Base-by-base conservation (phyloP, 495 filamentous ascomycete genomes). In the Clohesyomyces aquaticus region DNA sequence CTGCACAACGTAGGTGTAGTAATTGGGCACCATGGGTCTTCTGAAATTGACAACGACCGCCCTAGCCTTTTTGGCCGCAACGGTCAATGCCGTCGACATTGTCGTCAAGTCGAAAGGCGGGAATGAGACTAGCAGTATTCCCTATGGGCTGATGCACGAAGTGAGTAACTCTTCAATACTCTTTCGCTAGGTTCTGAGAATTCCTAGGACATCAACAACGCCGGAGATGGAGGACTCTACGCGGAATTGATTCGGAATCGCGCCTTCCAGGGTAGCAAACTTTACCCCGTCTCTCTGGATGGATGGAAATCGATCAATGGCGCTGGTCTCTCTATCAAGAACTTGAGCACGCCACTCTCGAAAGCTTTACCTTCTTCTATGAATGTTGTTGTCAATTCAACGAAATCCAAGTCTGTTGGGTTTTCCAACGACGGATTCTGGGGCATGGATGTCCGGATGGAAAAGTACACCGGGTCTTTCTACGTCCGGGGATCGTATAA, bases 151-250 rank as follows among this genome's bases (percentile, higher is more conserved):
- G 6, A 67, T 70, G 64, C 59, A 63, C 45, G 67, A 70, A 25
- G 63, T 66, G 1, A 1, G 19, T 32, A 32, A 1, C 16, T 11
- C 12, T 21, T 46, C 38, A 2, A 18, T 28, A 21, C 2, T 2
- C 16, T 22, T 8, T n/a, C 8, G 25, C 11, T 54, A 2, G 22
- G 25, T 29, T 21, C 49, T 50, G n/a, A 57, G n/a, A 22, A 19
- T 16, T 29, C 4, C 2, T 26, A 66, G 59, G 67, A 70, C 45
- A 70, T 70, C 57, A 66, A 65, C 45, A 55, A 72, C 32, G 60
- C 68, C 9, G 68, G 71, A 22, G 71, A 73, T 55, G 71, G 71
- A 9, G 71, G 68, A 0, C 57, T 73, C 12, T 73, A 73, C 51
- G 71, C 61, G 9, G 71, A 73, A 47, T n/a, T 71, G 27, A 67